These are phyloP conservation scores for Inga leiocalycina DNA, from an alignment of 306 rosid species.

Conservation along the genomic window DNA sequence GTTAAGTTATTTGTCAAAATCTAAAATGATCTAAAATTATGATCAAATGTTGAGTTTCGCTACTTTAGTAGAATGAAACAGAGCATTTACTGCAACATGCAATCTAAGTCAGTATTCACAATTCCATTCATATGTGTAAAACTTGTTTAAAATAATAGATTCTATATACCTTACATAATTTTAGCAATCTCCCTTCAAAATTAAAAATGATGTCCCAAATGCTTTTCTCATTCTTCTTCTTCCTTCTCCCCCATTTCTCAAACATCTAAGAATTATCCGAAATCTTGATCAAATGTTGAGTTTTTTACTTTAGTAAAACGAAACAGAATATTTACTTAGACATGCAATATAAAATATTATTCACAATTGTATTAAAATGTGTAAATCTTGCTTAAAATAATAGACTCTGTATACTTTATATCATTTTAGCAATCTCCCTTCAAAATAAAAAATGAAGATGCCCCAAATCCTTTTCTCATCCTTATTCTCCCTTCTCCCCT, in stretches of 20 bases:
- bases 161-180: neutral
- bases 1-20: too few species aligned
- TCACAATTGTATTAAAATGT: neutral
- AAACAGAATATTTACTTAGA: neutral
- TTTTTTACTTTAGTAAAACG: neutral
- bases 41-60: neutral
- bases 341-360: neutral
- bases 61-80: neutral
- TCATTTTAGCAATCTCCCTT: neutral
- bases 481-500: neutral
- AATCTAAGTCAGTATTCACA: neutral
- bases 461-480: neutral
- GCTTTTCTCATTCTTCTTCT: neutral
- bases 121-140: neutral
- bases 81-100: neutral
- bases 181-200: neutral
- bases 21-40: neutral
- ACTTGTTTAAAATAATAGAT: neutral
- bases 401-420: neutral
- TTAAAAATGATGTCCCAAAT: neutral
- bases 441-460: neutral
- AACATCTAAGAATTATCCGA: neutral
- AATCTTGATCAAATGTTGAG: neutral
- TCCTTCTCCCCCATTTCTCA: conserved; percentile 12
- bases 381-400: neutral